A percentile compares a stretch with the other conserved stretches of the same genome.
Conservation (phyloP, 257 asterid species). For the Capsicum baccatum region DNA sequence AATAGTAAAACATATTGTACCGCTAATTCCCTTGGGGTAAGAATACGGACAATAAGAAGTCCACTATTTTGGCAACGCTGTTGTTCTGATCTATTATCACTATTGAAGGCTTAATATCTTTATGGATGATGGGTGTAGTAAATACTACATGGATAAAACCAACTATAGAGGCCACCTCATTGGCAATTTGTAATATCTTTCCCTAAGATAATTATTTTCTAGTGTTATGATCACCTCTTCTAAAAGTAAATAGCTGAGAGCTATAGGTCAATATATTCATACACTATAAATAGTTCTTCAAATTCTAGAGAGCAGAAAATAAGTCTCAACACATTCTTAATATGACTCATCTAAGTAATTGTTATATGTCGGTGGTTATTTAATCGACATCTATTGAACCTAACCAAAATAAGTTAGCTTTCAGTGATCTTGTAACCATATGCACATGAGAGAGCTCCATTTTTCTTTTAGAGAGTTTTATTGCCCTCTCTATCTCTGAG, state of each 20-base stretch:
- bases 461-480: not conserved
- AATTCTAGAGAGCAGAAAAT: not conserved
- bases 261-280: not conserved
- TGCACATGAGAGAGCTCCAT: not conserved
- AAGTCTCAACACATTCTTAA: not conserved
- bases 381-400: too few relatives aligned
- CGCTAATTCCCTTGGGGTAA: constrained; percentile 26
- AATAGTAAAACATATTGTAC: not conserved
- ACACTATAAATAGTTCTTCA: not conserved
- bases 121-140: constrained; percentile 24
- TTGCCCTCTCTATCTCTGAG: constrained; percentile 10
- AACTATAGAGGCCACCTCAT: constrained; percentile 3
- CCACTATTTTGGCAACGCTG: constrained; percentile 8
- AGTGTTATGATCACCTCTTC: not conserved
- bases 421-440: not conserved
- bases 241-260: not conserved
- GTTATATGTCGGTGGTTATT: not conserved
- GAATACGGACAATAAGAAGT: constrained; percentile 31
- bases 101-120: not conserved
- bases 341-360: not conserved
- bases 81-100: constrained; percentile 6
- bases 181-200: not conserved
- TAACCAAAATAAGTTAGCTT: not conserved
- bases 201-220: constrained; percentile 24
- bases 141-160: constrained; percentile 28